Evolutionary conservation across 495 filamentous ascomycete genomes (phyloP), one percentile per base, ranked within the genome.

Genomic region (Penicillium goetzii): DNA sequence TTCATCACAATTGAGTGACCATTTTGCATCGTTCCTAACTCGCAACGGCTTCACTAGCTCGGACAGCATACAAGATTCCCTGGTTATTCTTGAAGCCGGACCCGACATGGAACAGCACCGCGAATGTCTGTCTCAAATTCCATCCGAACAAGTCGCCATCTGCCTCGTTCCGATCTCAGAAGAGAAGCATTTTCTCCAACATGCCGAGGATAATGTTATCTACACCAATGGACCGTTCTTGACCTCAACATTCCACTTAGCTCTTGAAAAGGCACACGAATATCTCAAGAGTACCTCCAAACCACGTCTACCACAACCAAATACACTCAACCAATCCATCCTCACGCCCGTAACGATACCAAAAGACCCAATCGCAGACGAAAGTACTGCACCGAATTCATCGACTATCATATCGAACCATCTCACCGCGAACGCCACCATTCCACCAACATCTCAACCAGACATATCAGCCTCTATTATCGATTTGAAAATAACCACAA

Each of bases 81-180:
- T 68, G 38, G 51, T 59, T 25, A 30, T 65, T n/a, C 23, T 65
- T n/a, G 56, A 65, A 32, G 38, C 34, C 41, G 55, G 32, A 2
- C 38, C 56, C 6, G 33, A 56, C 21, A 9, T 40, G 6, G 62
- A 65, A 38, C n/a, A 52, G 15, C 62, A 68, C 25, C n/a, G 7
- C 19, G 14, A 25, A 33, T 30, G 32, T 11, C 17, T 68, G 4
- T 55, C 62, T 0, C 56, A 45, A 15, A 55, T 65, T 25, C 50
- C 59, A 5, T n/a, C 49, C 0, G 59, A 50, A 6, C 47, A 55
- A 62, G 62, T 68, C 10, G 62, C 49, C 4, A 65, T 68, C 11
- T 68, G 66, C 45, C 59, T 68, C 43, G 41, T 68, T 15, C 62
- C 59, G 14, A 33, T 4, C 8, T 58, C 43, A 26, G 45, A 58